Base-by-base conservation (phyloP, 495 filamentous ascomycete genomes). In the Melanomma pulvis-pyrius region DNA sequence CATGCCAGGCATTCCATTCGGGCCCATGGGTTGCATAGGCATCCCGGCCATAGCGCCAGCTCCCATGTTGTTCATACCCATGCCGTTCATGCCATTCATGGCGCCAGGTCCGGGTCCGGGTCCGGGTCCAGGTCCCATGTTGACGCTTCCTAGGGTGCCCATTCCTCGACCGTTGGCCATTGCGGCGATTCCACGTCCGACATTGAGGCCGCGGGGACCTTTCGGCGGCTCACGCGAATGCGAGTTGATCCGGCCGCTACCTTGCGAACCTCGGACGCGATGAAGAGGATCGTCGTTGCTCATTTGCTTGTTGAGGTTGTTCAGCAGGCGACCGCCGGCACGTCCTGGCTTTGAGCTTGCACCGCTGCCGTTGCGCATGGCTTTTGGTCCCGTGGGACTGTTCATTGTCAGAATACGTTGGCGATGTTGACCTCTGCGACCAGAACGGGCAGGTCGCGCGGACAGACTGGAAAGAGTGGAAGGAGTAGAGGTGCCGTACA, bases 301-400 rank as follows among this genome's bases (percentile, higher is more conserved):
- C 86, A 98, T 84, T n/a, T 86, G 86, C 67, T 89, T 90, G 74
- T 91, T 88, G 70, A 98, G 84, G 65, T 98, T 92, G 56, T 92
- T 91, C 59, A 98, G 80, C 79, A 98, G 87, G 39, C 92, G 86
- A 19, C 53, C n/a, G 70, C 89, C 90, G 57, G 89, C 72, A 39
- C 74, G 65, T 21, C 32, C 29, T 41, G 30, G n/a, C 53, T 57
- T 29, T 28, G 59, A 2, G 54, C 24, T 32, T 1, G 25, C 49
- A 11, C 63, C 86, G 44, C 86, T 83, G 28, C 80, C 83, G 74
- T 90, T 90, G 63, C 94, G 88, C 96, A 98, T 98, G 4, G 93
- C 91, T 76, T 92, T 94, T 24, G 94, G 94, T 46, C 92, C 94
- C 9, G 93, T 98, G 19, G 94, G 94, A 73, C 93, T 97, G 70